Percentiles rank a stretch among this genome's conserved stretches.
These are phyloP conservation scores for Chondrus crispus DNA, from an alignment of 23 red algal species.

Conservation along the genomic window DNA sequence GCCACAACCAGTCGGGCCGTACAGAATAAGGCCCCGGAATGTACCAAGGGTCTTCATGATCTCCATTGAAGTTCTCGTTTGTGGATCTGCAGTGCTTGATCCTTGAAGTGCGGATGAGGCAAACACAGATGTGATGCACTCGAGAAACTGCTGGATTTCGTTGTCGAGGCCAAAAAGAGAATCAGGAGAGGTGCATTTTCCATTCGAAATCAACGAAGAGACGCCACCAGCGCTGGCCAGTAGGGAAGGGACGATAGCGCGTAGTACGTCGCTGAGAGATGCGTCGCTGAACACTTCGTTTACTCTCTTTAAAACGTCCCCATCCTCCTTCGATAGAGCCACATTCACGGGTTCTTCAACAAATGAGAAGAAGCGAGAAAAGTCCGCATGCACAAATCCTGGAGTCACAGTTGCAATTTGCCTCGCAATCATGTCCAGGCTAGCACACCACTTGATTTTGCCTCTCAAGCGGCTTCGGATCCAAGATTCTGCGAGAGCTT, in stretches of 20 bases:
- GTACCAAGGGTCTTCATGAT: not conserved
- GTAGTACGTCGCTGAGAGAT: not conserved
- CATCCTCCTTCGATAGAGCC: not conserved
- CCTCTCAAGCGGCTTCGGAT: too few relatives aligned
- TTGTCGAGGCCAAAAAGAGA: not conserved
- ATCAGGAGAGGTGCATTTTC: not conserved
- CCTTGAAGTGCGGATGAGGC: not conserved
- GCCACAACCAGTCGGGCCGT: constrained; percentile 85
- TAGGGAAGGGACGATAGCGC: not conserved
- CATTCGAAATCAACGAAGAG: not conserved
- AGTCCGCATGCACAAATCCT: constrained; percentile 4
- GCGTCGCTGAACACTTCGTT: not conserved
- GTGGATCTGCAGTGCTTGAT: not conserved
- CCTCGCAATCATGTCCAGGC: not conserved
- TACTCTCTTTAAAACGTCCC: not conserved
- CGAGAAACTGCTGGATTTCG: not conserved
- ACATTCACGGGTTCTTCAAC: not conserved
- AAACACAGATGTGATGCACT: not conserved
- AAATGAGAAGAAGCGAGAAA: not conserved
- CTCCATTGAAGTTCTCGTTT: not conserved
- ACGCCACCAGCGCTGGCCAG: not conserved
- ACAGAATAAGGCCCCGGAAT: constrained; percentile 72
- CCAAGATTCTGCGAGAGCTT: too few relatives aligned
- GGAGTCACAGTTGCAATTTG: not conserved
- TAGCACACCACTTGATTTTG: not conserved